Conservation (phyloP, 2,329 filamentous ascomycete genomes). For the Rosellinia necatrix region DNA sequence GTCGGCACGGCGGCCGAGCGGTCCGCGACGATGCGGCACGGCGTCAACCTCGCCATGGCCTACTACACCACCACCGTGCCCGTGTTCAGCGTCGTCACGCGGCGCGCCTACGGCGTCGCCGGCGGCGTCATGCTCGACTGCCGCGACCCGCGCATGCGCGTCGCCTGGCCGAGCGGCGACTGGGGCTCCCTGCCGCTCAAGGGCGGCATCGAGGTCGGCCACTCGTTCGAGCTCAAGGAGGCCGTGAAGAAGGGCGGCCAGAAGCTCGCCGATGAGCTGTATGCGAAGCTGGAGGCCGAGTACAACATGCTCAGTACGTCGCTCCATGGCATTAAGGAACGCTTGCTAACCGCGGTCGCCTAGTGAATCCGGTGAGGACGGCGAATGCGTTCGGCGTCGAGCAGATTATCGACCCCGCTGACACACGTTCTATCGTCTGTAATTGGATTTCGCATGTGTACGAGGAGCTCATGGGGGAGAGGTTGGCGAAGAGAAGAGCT, state of each 20-base stretch:
- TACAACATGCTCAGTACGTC: constrained; percentile 19
- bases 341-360: no score
- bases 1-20: constrained; percentile 25
- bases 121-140: constrained; percentile 27
- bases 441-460: constrained; percentile 24
- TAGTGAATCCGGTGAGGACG: constrained; percentile 26
- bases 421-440: constrained; percentile 21
- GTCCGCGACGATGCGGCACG: constrained; percentile 26
- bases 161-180: constrained; percentile 28
- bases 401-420: constrained; percentile 23
- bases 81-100: constrained; percentile 24
- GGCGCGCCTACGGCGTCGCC: constrained; percentile 23
- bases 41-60: constrained; percentile 25
- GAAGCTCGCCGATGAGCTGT: constrained; percentile 18
- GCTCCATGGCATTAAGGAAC: no score
- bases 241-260: constrained; percentile 20
- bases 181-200: constrained; percentile 27
- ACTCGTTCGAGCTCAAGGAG: constrained; percentile 23
- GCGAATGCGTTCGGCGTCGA: constrained; percentile 26
- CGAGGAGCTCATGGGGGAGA: constrained; percentile 22
- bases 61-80: constrained; percentile 26
- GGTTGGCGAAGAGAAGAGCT: constrained; percentile 21
- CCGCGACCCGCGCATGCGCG: constrained; percentile 26
- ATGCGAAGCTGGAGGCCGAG: constrained; percentile 21
- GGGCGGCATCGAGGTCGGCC: constrained; percentile 25